Conservation (phyloP, 805 yeast species). For the Torulaspora franciscae region DNA sequence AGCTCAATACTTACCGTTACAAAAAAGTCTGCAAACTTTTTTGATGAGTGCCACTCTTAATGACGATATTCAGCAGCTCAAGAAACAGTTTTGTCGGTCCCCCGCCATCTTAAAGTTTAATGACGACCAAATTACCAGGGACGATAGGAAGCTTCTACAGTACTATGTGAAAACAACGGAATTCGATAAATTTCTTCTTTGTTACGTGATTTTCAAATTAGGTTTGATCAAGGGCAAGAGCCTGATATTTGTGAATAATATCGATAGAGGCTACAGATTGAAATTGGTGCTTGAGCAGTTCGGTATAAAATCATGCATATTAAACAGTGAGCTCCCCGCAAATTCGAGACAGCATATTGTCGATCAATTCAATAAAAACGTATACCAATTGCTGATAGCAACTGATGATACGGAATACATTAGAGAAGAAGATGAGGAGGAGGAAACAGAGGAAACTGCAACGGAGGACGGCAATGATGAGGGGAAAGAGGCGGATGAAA, state of each 20-base stretch:
- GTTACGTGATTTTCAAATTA: constrained; percentile 88
- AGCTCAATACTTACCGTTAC: constrained; percentile 59
- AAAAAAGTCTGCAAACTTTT: constrained; percentile 77
- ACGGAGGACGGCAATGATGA: constrained; percentile 13
- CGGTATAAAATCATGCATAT: constrained; percentile 81
- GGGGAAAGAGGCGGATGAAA: constrained; percentile 4
- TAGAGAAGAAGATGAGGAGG: constrained; percentile 44
- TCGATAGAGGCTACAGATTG: constrained; percentile 91
- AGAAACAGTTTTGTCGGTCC: constrained; percentile 67
- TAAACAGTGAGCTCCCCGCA: constrained; percentile 88
- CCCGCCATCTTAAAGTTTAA: constrained; percentile 80
- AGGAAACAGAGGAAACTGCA: constrained; percentile 19
- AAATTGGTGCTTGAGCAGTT: constrained; percentile 90
- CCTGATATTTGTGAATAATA: constrained; percentile 82
- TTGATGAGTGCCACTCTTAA: constrained; percentile 94
- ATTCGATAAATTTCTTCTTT: constrained; percentile 83
- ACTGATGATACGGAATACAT: constrained; percentile 80
- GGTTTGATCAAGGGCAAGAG: constrained; percentile 87
- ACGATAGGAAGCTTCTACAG: constrained; percentile 63
- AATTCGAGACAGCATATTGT: constrained; percentile 93
- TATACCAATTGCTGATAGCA: constrained; percentile 82
- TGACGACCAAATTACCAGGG: constrained; percentile 54
- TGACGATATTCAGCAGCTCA: constrained; percentile 76
- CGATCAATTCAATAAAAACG: constrained; percentile 88
- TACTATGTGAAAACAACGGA: constrained; percentile 83